Percentiles rank a stretch among this genome's conserved stretches.
Conservation (phyloP, 169 alveolate genomes). For the Babesia ovata region DNA sequence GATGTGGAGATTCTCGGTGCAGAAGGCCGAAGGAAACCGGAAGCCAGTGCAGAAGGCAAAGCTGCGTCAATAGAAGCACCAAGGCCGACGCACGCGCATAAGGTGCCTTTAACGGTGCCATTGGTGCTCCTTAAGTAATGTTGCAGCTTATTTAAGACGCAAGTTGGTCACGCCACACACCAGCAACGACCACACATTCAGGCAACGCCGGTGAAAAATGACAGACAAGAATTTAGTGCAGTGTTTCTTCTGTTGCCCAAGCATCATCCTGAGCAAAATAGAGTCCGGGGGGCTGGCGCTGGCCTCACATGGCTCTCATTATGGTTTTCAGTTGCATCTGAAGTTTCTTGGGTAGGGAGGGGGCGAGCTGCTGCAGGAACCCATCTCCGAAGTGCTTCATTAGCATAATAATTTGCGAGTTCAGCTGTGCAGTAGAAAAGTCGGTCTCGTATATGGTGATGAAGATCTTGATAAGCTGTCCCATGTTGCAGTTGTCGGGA, state of each 20-base stretch:
- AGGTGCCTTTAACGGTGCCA: no score
- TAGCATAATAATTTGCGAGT: constrained; percentile 71
- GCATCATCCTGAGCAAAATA: no score
- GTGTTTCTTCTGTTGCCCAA: no score
- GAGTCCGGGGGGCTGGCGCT: no score
- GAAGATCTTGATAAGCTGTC: constrained; percentile 78
- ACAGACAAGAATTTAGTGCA: no score
- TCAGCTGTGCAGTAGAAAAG: constrained; percentile 79
- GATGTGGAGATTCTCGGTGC: neutral
- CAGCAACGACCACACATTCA: no score
- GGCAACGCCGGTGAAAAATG: no score
- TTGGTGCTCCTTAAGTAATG: no score
- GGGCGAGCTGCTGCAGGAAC: constrained; percentile 71
- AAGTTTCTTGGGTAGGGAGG: constrained; percentile 75
- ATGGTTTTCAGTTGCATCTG: constrained; percentile 73
- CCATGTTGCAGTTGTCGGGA: constrained; percentile 76
- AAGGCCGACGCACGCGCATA: neutral
- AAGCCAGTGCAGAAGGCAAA: neutral
- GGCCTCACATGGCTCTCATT: constrained; percentile 51
- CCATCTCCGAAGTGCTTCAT: constrained; percentile 76
- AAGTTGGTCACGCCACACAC: neutral
- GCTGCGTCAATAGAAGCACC: neutral
- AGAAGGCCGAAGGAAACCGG: neutral
- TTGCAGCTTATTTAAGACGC: neutral
- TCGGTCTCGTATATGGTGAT: constrained; percentile 82